Evolutionary conservation across 1,139 yeast genomes (phyloP).

Genomic region (Geotrichum aggregatum): DNA sequence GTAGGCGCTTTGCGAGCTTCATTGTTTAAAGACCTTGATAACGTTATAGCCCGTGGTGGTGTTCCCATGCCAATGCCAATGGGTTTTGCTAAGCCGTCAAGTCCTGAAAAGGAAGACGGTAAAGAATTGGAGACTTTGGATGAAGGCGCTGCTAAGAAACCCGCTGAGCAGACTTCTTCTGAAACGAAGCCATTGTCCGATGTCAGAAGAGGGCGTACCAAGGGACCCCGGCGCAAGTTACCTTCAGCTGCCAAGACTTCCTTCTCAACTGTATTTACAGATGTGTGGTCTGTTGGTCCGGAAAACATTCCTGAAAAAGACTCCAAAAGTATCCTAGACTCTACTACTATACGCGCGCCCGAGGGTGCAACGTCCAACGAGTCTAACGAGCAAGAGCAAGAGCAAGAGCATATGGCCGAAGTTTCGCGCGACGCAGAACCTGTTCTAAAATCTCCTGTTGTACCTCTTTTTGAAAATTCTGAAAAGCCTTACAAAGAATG

Average conservation of each 20-base stretch:
- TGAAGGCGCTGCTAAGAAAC: conserved; percentile 21
- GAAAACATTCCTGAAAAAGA: not conserved
- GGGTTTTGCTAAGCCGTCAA: conserved; percentile 27
- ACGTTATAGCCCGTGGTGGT: conserved; percentile 37
- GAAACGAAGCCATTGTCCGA: conserved; percentile 29
- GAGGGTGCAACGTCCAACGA: too few species aligned
- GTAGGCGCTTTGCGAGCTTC: conserved; percentile 37
- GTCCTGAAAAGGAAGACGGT: conserved; percentile 16
- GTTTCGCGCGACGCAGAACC: too few species aligned
- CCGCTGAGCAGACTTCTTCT: conserved; percentile 14
- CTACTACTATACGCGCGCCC: too few species aligned
- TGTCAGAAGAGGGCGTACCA: conserved; percentile 52
- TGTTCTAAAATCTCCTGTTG: too few species aligned
- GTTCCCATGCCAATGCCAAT: conserved; percentile 28
- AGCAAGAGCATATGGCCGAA: not conserved
- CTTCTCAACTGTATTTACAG: conserved; percentile 26
- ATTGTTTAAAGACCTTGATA: conserved; percentile 36
- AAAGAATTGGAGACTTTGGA: conserved; percentile 1
- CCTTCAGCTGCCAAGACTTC: conserved; percentile 49
- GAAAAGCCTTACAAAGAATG: too few species aligned
- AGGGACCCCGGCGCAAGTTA: conserved; percentile 77
- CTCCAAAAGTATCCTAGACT: too few species aligned
- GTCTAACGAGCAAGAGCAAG: too few species aligned
- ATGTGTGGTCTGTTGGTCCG: conserved; percentile 31
- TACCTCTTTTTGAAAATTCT: too few species aligned